These are phyloP conservation scores for Anisodus acutangulus DNA, from an alignment of 257 asterid genomes.

Conservation along the genomic window DNA sequence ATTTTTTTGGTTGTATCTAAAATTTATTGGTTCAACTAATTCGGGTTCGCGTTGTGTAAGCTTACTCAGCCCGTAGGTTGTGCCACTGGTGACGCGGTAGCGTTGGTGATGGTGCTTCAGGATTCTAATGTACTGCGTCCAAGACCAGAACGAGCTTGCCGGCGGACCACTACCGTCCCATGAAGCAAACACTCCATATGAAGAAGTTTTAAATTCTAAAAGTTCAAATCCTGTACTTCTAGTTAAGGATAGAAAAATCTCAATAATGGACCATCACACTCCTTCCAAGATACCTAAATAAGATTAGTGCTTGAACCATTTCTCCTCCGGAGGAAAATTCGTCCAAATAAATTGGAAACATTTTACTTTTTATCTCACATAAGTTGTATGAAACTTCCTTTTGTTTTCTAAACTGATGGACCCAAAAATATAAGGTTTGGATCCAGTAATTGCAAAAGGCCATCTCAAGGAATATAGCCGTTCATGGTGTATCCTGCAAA, in stretches of 20 bases:
- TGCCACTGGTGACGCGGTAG: slow-evolving; percentile 25
- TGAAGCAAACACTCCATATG: too few species aligned
- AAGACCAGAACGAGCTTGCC: too few species aligned
- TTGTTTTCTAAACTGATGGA: too few species aligned
- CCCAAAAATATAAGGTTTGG: too few species aligned
- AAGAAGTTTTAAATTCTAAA: background rate
- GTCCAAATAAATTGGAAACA: background rate
- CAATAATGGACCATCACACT: background rate
- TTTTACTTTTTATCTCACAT: background rate
- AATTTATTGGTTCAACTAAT: background rate
- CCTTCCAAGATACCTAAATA: background rate
- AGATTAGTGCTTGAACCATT: background rate
- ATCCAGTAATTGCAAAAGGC: background rate
- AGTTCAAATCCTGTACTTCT: background rate
- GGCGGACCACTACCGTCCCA: too few species aligned
- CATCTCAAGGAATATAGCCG: slow-evolving; percentile 14
- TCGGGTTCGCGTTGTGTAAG: background rate
- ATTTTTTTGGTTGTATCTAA: background rate
- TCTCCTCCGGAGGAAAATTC: background rate
- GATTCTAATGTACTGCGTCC: background rate
- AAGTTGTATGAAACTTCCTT: background rate
- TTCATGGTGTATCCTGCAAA: background rate
- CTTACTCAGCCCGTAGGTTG: background rate
- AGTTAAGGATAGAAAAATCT: background rate
- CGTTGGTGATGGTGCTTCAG: background rate